phyloP scores from a whole-genome alignment of 495 filamentous ascomycete species.

The Mytilinidion resinicola region DNA sequence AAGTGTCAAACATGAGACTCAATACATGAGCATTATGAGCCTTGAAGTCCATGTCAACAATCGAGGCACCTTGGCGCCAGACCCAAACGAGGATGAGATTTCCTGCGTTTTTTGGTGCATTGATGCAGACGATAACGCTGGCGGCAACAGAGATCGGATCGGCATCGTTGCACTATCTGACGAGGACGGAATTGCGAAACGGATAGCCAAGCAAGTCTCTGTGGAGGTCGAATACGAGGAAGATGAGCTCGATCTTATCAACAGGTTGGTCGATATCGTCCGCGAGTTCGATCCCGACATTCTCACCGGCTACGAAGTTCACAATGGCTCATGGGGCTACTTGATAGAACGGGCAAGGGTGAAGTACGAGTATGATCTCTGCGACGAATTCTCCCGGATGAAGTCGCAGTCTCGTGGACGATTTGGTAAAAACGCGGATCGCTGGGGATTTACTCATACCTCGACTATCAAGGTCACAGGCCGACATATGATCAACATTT shows the following conservation, averaged over 20 bases:
- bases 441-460: conserved; percentile 88
- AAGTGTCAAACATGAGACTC: conserved; percentile 75
- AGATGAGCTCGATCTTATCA: conserved; percentile 78
- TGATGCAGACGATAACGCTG: conserved; percentile 62
- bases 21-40: conserved; percentile 96
- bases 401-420: conserved; percentile 72
- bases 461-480: conserved; percentile 83
- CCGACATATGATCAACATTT: conserved; percentile 93
- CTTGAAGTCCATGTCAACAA: conserved; percentile 94
- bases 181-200: conserved; percentile 42
- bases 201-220: conserved; percentile 46
- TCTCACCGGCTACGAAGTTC: conserved; percentile 91
- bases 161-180: conserved; percentile 64
- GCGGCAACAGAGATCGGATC: conserved; percentile 48
- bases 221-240: conserved; percentile 66
- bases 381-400: conserved; percentile 83
- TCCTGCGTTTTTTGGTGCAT: conserved; percentile 86
- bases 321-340: conserved; percentile 90
- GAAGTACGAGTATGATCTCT: conserved; percentile 84
- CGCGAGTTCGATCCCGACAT: conserved; percentile 83
- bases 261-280: conserved; percentile 78
- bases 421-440: conserved; percentile 78
- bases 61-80: conserved; percentile 67
- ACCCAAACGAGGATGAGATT: conserved; percentile 89
- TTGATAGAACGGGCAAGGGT: conserved; percentile 80